These are phyloP conservation scores for Aspergillus sp. DNA, from an alignment of 2,329 filamentous ascomycete species.

Conservation along the genomic window DNA sequence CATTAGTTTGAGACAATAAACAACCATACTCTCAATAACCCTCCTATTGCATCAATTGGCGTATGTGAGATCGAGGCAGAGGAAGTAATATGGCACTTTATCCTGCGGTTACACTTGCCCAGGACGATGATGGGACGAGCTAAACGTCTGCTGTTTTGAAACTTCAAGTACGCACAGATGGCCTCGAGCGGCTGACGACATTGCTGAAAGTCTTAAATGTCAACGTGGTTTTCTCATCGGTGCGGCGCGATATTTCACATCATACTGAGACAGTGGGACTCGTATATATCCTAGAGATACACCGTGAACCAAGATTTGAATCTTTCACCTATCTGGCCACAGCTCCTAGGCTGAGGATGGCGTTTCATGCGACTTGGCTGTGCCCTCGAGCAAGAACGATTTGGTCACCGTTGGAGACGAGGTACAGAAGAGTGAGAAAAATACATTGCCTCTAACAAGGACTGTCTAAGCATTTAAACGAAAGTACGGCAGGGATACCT, in stretches of 20 bases:
- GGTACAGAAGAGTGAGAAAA: neutral
- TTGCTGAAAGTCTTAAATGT: too few relatives aligned
- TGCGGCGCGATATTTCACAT: too few relatives aligned
- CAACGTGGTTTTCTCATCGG: too few relatives aligned
- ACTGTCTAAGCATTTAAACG: conserved; percentile 34
- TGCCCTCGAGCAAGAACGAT: neutral
- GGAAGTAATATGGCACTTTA: neutral
- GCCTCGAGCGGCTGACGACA: too few relatives aligned
- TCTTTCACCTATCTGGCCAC: neutral
- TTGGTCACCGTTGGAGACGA: neutral
- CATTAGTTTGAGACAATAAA: conserved; percentile 1
- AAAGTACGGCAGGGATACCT: conserved; percentile 55
- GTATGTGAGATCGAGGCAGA: neutral
- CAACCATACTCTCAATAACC: neutral
- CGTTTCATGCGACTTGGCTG: neutral
- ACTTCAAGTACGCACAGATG: too few relatives aligned
- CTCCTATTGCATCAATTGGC: neutral
- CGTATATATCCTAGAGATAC: neutral
- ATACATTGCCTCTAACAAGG: conserved; percentile 17
- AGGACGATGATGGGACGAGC: too few relatives aligned
- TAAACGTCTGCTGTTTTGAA: too few relatives aligned
- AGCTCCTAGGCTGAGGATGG: neutral
- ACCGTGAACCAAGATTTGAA: neutral
- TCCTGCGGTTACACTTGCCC: too few relatives aligned
- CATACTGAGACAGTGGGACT: too few relatives aligned